Percentiles rank a stretch among this genome's conserved stretches.
Evolutionary conservation across 805 yeast genomes (phyloP).

Genomic region (Schizosaccharomyces osmophilus): DNA sequence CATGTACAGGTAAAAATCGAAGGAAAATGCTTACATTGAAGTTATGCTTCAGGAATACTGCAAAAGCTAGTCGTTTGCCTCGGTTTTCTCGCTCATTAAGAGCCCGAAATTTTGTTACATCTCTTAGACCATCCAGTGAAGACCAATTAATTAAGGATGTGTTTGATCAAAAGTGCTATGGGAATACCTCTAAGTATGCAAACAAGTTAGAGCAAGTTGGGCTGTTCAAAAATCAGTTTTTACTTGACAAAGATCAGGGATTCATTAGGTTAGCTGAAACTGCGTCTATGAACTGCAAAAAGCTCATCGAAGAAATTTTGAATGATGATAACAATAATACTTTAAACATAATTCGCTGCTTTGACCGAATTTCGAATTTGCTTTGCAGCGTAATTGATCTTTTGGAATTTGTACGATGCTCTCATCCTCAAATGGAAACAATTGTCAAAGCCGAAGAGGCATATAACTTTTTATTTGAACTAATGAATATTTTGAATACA

Average conservation of each 20-base stretch:
- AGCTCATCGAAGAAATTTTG: neutral
- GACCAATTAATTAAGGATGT: neutral
- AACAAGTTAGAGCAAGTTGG: neutral
- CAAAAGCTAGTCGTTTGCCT: no score
- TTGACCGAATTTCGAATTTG: slow-evolving; percentile 70
- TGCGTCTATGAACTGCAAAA: neutral
- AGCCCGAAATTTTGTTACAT: neutral
- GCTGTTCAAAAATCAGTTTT: neutral
- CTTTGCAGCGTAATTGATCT: slow-evolving; percentile 81
- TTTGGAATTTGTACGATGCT: slow-evolving; percentile 69
- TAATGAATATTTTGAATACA: slow-evolving; percentile 80
- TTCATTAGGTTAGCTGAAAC: neutral
- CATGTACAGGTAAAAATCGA: no score
- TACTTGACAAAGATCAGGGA: neutral
- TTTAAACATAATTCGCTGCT: slow-evolving; percentile 13
- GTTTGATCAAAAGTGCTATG: neutral
- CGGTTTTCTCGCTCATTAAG: no score
- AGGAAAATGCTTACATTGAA: no score
- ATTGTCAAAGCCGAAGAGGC: slow-evolving; percentile 62
- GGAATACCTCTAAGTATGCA: neutral
- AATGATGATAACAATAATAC: neutral
- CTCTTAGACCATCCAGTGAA: neutral
- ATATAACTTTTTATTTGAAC: slow-evolving; percentile 73
- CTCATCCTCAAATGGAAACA: slow-evolving; percentile 51
- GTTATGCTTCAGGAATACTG: no score